Conservation (phyloP, 768 basidiomycete species). For the Gyrodon lividus region DNA sequence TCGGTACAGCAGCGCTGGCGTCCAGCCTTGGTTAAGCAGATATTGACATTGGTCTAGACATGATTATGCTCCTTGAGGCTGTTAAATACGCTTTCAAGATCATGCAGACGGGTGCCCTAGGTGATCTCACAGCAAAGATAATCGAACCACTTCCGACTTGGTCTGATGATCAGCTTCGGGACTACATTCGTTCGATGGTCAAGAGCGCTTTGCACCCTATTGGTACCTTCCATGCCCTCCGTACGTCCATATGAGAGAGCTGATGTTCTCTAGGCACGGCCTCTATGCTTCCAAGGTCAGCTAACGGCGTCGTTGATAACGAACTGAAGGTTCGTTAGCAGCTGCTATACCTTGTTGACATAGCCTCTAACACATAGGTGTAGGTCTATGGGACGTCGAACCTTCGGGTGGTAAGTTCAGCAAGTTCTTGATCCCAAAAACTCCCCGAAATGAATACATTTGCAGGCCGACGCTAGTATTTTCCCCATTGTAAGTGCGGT, state of each 20-base stretch:
- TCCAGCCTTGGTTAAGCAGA: background rate
- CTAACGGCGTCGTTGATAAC: conserved; percentile 14
- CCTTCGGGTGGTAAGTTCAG: conserved; percentile 10
- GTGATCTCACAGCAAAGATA: conserved; percentile 11
- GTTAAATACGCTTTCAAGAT: conserved; percentile 12
- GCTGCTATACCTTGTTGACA: background rate
- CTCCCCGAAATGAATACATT: background rate
- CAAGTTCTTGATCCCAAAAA: background rate
- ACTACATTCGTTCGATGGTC: conserved; percentile 11
- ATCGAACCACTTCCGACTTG: conserved; percentile 14
- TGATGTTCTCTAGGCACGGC: conserved; percentile 11
- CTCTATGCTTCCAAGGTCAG: conserved; percentile 18
- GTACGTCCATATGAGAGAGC: background rate
- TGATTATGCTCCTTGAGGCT: conserved; percentile 17
- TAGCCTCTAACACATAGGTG: background rate
- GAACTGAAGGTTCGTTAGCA: conserved; percentile 10
- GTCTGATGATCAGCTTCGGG: conserved; percentile 12
- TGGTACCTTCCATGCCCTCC: background rate
- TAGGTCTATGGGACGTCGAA: conserved; percentile 19
- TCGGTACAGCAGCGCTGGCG: conserved; percentile 3
- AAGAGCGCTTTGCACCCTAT: conserved; percentile 12
- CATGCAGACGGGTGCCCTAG: conserved; percentile 15
- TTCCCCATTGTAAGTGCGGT: conserved; percentile 14
- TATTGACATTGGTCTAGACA: conserved; percentile 1
- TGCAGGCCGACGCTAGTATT: conserved; percentile 18